These are phyloP conservation scores for Botrytis pseudocinerea DNA, from an alignment of 2,329 filamentous ascomycete species.

Conservation along the genomic window DNA sequence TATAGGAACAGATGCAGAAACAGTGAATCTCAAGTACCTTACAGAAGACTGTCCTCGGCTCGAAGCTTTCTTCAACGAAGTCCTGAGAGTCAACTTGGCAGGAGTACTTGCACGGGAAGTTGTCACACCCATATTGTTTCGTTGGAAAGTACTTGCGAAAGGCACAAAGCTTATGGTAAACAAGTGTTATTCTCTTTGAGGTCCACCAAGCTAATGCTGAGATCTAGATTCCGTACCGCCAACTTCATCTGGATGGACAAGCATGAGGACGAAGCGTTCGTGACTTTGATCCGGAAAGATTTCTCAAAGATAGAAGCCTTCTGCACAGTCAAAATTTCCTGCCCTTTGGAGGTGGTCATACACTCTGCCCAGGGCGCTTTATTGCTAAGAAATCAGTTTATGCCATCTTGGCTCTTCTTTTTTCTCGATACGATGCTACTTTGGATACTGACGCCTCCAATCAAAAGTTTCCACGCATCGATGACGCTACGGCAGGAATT, in stretches of 20 bases:
- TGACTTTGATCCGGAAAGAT: constrained; percentile 19
- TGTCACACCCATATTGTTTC: not conserved
- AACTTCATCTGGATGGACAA: constrained; percentile 18
- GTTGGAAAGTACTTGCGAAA: not conserved
- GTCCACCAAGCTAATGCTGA: constrained; percentile 55
- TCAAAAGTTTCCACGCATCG: not conserved
- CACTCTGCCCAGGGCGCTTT: constrained; percentile 18
- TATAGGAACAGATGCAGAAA: not conserved
- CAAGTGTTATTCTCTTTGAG: not conserved
- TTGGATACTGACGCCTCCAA: not conserved
- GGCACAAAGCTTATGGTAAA: constrained; percentile 33
- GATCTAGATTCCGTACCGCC: constrained; percentile 14
- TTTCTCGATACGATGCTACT: not conserved
- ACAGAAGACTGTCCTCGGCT: constrained; percentile 13
- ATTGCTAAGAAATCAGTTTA: constrained; percentile 6
- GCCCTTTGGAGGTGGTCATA: constrained; percentile 20
- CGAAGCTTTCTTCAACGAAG: constrained; percentile 19
- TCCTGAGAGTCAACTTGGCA: constrained; percentile 13
- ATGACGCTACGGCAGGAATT: not conserved
- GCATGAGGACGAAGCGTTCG: constrained; percentile 12
- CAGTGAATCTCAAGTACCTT: constrained; percentile 1
- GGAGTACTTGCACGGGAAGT: constrained; percentile 19
- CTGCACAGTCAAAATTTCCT: not conserved
- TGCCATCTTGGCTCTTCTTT: not conserved
- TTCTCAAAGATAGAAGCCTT: constrained; percentile 10